phyloP scores from a whole-genome alignment of 1,284 basidiomycete species.

The Marasmius tenuissimus region DNA sequence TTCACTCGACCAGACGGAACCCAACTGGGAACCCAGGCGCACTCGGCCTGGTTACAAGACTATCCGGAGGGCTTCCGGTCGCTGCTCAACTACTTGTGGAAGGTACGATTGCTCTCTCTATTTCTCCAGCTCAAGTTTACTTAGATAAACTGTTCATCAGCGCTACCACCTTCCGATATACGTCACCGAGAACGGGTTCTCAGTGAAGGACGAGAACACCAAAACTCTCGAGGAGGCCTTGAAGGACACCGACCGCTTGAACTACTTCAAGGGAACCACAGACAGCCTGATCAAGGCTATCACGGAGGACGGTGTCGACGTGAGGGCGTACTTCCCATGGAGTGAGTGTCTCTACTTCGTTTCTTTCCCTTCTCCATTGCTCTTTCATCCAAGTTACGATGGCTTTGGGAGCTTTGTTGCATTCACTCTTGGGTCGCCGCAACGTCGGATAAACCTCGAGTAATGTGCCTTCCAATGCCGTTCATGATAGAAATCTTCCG shows the following conservation, averaged over 20 bases:
- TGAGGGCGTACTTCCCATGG: conserved; percentile 74
- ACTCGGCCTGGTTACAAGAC: conserved; percentile 63
- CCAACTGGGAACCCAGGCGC: conserved; percentile 66
- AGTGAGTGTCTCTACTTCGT: conserved; percentile 35
- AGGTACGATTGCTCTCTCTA: not conserved
- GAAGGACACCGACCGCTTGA: conserved; percentile 64
- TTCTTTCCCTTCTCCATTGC: not conserved
- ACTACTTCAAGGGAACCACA: conserved; percentile 69
- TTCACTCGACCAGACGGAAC: conserved; percentile 66
- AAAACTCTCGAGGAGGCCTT: conserved; percentile 55
- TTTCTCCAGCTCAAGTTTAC: conserved; percentile 32
- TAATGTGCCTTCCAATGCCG: too few relatives aligned
- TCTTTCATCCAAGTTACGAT: not conserved
- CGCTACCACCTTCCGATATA: conserved; percentile 70
- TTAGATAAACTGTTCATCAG: conserved; percentile 72
- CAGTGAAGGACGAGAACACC: conserved; percentile 64
- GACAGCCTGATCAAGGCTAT: conserved; percentile 59
- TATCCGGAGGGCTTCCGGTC: conserved; percentile 62
- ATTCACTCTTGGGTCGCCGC: not conserved
- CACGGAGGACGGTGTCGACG: conserved; percentile 63
- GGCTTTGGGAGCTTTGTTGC: not conserved
- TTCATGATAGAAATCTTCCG: too few relatives aligned
- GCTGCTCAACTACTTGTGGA: conserved; percentile 22
- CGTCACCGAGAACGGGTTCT: conserved; percentile 74
- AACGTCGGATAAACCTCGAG: not conserved